Evolutionary conservation across 441 rosid genomes (phyloP), one percentile per base, ranked within the genome.

Genomic region (Aleurites moluccanus): DNA sequence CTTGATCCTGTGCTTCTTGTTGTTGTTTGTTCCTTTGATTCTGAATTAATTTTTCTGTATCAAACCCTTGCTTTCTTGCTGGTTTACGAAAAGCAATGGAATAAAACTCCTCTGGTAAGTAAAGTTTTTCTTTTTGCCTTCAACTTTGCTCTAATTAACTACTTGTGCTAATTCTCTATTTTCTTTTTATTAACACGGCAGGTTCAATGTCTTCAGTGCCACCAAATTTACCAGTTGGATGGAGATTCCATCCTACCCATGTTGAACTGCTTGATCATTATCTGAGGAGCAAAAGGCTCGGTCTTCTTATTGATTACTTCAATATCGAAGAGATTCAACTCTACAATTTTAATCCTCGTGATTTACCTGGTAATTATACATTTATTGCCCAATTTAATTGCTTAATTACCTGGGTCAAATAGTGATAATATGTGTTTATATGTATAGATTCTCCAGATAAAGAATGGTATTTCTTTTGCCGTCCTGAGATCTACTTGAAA

Each of bases 381-480:
- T 30, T 11, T 59, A 10, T 45, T 40, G 9, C 8, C 9, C 7
- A 6, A 38, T 38, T 38, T 38, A 5, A 38, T 38, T 5, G 6
- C 40, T 6, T 38, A 38, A 38, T 38, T 38, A 38, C 8, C 7
- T 38, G 8, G 40, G 40, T 38, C 40, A 38, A 38, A 73, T 53
- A 67, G 0, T 25, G 49, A 18, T 30, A 6, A 2, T 33, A 20
- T 52, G 1, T 64, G n/a, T 33, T 33, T 20, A 6, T 67, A 40
- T 80, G 77, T 45, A 55, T 44, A 66, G 72, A 6, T 67, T 70
- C 80, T 9, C 70, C 49, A 0, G 81, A 83, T 25, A 38, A 14
- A 0, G 80, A 71, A 69, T 78, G 88, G 89, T 81, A 82, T 28
- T 85, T 85, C 84, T 86, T 84, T 69, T 79, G 78, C 14, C 73